These are phyloP conservation scores for Calcarisporium arbuscula DNA, from an alignment of 2,329 filamentous ascomycete genomes.

Conservation along the genomic window DNA sequence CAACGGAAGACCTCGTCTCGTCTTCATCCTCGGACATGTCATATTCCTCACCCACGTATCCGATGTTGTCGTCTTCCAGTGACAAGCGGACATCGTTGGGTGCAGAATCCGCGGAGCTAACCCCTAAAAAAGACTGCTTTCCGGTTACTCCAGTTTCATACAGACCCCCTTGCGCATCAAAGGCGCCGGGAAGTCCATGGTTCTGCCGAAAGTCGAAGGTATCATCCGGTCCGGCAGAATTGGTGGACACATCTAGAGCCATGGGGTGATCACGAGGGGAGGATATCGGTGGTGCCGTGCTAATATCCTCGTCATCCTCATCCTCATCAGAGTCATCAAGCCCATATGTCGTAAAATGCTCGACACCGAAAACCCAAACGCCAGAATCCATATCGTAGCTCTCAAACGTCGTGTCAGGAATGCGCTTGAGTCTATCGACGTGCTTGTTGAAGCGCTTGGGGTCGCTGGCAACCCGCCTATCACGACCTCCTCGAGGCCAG, in stretches of 20 bases:
- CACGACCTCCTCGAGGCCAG: constrained; percentile 65
- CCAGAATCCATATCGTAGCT: constrained; percentile 74
- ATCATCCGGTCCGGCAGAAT: constrained; percentile 42
- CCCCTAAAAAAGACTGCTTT: constrained; percentile 82
- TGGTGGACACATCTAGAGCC: constrained; percentile 14
- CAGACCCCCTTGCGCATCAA: constrained; percentile 55
- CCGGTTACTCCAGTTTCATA: constrained; percentile 51
- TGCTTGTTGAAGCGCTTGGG: constrained; percentile 73
- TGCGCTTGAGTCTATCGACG: constrained; percentile 70
- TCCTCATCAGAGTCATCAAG: constrained; percentile 75
- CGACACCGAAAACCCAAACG: constrained; percentile 86
- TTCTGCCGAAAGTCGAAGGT: constrained; percentile 50
- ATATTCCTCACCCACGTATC: constrained; percentile 67
- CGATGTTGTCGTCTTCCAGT: constrained; percentile 50
- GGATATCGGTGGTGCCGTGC: constrained; percentile 12
- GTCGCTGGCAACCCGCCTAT: constrained; percentile 46
- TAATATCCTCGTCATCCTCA: constrained; percentile 48
- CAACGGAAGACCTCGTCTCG: constrained; percentile 72
- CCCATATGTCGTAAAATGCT: constrained; percentile 94
- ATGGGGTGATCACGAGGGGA: constrained; percentile 10
- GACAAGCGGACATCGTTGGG: constrained; percentile 54
- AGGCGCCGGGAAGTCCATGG: constrained; percentile 67
- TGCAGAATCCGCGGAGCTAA: constrained; percentile 78
- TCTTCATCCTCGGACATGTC: constrained; percentile 64
- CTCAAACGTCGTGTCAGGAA: constrained; percentile 75